A percentile compares a stretch with the other conserved stretches of the same genome.
Conservation (phyloP, 371 early-diverging fungal species). For the Mycotypha africana region DNA sequence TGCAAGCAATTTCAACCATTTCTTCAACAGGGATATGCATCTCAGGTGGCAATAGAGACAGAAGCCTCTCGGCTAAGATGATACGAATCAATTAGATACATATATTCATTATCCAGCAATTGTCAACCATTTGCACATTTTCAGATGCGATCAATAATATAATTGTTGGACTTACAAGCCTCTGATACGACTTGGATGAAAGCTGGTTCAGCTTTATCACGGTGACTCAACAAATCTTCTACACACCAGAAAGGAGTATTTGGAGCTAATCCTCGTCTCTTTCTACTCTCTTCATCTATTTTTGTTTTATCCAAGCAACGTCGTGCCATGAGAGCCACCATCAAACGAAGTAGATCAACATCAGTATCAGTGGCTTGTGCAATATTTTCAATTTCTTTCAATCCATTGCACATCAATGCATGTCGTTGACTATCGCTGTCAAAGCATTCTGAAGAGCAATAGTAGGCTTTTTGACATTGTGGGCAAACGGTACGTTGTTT, state of each 20-base stretch:
- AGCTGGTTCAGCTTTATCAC: constrained; percentile 44
- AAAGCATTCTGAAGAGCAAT: constrained; percentile 58
- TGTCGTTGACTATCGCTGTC: constrained; percentile 39
- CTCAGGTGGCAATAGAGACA: constrained; percentile 42
- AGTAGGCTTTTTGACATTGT: constrained; percentile 49
- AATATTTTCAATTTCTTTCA: constrained; percentile 43
- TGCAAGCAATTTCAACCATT: constrained; percentile 57
- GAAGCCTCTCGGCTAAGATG: constrained; percentile 27
- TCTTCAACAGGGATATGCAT: constrained; percentile 43
- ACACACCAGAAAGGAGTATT: constrained; percentile 47
- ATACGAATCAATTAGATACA: too few relatives aligned
- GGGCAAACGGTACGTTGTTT: constrained; percentile 37
- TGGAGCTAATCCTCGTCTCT: too few relatives aligned
- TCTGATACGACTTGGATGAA: constrained; percentile 45
- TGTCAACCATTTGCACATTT: too few relatives aligned
- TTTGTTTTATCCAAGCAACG: constrained; percentile 23
- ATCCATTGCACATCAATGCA: constrained; percentile 41
- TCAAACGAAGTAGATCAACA: constrained; percentile 49
- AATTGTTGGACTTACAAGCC: constrained; percentile 33
- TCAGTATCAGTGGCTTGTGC: constrained; percentile 45
- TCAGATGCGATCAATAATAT: too few relatives aligned
- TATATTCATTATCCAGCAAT: not conserved
- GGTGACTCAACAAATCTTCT: constrained; percentile 58
- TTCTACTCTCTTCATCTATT: not conserved
- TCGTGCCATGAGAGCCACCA: constrained; percentile 42